Evolutionary conservation across 257 asterid genomes (phyloP), one percentile per base, ranked within the genome.

Genomic region (Jasminum sambac): DNA sequence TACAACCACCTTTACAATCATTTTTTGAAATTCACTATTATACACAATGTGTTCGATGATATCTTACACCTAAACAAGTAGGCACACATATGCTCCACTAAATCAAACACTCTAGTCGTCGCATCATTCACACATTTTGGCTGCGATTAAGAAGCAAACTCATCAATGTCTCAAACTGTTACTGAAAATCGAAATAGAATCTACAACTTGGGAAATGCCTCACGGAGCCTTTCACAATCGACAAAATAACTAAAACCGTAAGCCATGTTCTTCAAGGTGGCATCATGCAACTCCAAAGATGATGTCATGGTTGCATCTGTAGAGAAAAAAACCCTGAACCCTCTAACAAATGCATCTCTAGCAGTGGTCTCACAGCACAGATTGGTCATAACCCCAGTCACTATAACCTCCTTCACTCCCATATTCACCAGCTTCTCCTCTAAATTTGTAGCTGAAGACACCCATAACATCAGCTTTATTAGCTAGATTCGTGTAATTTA

Each of bases 301-400:
- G 95, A 84, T 0, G 95, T 84, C 25, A 93, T 84, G 3, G 95
- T 90, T 16, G 91, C 90, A 74, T 90, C 93, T 0, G 89, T 82
- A 0, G 96, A 88, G 85, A 90, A 88, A 81, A 90, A 88, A 1
- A 86, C 93, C 52, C 91, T 74, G 30, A 88, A 86, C 0, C 95
- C 95, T 73, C 85, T 83, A 50, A 88, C 64, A 70, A 88, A 90
- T 8, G 95, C 95, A 25, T 88, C 95, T 70, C 96, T 86, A 38
- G 96, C 96, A 0, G 86, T 77, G 5, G 96, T 90, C 83, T 90
- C 96, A 13, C 95, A 88, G 75, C 93, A 90, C 34, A 88, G 62
- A 69, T 88, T 88, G 71, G 95, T 90, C 96, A 86, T 88, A 11
- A 90, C 96, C 24, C 96, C 95, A 1, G 81, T 79, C 63, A 90